These are phyloP conservation scores for Arthrobotrys musiformis DNA, from an alignment of 2,329 filamentous ascomycete species.

Conservation along the genomic window DNA sequence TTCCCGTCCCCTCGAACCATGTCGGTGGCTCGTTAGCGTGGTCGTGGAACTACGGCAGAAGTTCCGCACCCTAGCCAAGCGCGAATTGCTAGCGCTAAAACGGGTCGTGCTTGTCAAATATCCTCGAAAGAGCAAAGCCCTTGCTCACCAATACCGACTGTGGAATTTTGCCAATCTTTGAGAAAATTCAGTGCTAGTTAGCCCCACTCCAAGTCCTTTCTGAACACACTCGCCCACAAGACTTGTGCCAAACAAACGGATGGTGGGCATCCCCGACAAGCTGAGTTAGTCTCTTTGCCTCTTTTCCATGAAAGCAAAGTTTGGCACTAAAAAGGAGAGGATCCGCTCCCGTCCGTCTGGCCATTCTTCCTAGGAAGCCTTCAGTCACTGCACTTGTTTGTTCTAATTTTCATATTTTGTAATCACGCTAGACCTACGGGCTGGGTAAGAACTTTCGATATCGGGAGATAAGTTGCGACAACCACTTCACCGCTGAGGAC, in stretches of 20 bases:
- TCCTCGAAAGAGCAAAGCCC: constrained; percentile 13
- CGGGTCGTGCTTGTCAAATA: constrained; percentile 18
- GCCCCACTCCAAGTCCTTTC: constrained; percentile 32
- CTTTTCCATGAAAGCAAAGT: constrained; percentile 24
- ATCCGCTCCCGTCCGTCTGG: constrained; percentile 54
- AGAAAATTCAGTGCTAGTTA: constrained; percentile 14
- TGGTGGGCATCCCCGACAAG: constrained; percentile 25
- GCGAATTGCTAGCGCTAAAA: constrained; percentile 31
- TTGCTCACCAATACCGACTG: constrained; percentile 13
- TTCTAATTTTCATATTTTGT: constrained; percentile 15
- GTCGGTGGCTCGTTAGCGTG: constrained; percentile 34
- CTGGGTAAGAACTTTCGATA: constrained; percentile 16
- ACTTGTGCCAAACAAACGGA: constrained; percentile 31
- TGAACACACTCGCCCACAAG: constrained; percentile 38
- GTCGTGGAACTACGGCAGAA: constrained; percentile 47
- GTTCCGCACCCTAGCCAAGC: constrained; percentile 44
- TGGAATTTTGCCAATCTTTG: constrained; percentile 33
- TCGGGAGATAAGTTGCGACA: constrained; percentile 30
- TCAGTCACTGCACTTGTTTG: constrained; percentile 15
- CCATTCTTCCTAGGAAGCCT: constrained; percentile 34
- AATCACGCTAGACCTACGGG: constrained; percentile 27
- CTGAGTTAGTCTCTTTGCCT: constrained; percentile 30
- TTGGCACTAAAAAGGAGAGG: constrained; percentile 56
- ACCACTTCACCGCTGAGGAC: constrained; percentile 15
- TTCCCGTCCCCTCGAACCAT: constrained; percentile 27